A percentile compares a stretch with the other conserved stretches of the same genome.
Conservation (phyloP, 192 early-diverging fungal genomes). For the Phlyctochytrium planicorne region DNA sequence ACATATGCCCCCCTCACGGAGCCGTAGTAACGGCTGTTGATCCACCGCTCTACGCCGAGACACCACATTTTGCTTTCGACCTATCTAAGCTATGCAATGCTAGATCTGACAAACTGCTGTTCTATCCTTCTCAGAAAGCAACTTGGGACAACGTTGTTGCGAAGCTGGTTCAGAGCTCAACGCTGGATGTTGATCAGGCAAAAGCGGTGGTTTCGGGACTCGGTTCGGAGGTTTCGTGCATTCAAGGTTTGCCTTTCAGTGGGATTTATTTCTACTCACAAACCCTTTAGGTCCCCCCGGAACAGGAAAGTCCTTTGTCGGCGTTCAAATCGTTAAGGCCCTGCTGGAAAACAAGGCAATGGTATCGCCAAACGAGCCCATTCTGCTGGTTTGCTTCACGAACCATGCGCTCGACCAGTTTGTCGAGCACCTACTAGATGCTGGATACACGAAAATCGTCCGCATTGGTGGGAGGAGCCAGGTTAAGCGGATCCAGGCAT, state of each 20-base stretch:
- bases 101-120: too few relatives aligned
- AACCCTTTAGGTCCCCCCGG: conserved; percentile 46
- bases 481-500: conserved; percentile 22
- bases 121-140: too few relatives aligned
- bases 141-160: too few relatives aligned
- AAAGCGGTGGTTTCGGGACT: conserved; percentile 48
- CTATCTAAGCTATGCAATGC: not conserved
- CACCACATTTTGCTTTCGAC: conserved; percentile 12
- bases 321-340: conserved; percentile 47
- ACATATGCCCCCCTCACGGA: conserved; percentile 14
- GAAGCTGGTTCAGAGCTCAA: conserved; percentile 22
- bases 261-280: not conserved
- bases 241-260: conserved; percentile 47
- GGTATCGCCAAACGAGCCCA: conserved; percentile 27
- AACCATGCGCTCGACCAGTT: conserved; percentile 68
- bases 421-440: conserved; percentile 51
- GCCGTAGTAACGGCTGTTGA: not conserved
- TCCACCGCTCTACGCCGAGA: conserved; percentile 12
- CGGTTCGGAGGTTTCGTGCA: conserved; percentile 47
- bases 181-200: conserved; percentile 53
- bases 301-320: conserved; percentile 52
- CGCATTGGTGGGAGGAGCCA: conserved; percentile 47
- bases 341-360: conserved; percentile 23
- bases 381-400: conserved; percentile 56
- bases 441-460: conserved; percentile 36